Evolutionary conservation across 257 asterid genomes (phyloP).

Genomic region (Solanum chaucha): DNA sequence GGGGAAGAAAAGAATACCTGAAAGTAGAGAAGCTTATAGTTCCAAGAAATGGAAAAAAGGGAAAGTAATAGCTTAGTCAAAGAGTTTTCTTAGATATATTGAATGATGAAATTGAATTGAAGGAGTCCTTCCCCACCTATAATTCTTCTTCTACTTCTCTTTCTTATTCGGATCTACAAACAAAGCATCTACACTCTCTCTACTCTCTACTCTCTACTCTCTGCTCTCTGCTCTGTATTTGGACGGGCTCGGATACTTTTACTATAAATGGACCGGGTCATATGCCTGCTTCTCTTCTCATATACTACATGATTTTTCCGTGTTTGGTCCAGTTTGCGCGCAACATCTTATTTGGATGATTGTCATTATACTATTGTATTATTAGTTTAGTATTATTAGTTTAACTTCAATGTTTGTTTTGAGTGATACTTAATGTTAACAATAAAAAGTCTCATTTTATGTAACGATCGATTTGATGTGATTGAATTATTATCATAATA

Average conservation of each 20-base stretch:
- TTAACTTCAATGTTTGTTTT: no score
- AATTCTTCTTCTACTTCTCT: background rate
- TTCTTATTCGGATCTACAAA: background rate
- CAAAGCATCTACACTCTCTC: background rate
- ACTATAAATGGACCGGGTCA: slow-evolving; percentile 1
- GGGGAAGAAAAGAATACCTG: slow-evolving; percentile 1
- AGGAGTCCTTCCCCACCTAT: background rate
- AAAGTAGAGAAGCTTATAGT: background rate
- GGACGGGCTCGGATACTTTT: background rate
- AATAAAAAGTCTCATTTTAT: no score
- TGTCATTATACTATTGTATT: no score
- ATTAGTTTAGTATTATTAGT: no score
- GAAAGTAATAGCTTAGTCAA: background rate
- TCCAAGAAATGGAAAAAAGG: background rate
- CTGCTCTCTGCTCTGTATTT: background rate
- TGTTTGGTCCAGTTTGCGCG: no score
- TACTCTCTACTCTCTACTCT: background rate
- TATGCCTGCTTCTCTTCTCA: background rate
- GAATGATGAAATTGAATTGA: background rate
- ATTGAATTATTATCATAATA: no score
- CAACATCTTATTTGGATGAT: background rate
- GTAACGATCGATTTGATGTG: background rate
- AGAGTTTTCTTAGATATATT: background rate
- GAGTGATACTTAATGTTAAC: no score
- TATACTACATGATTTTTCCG: no score